phyloP scores from a whole-genome alignment of 139 green algal genomes.

The Volvox reticuliferus region DNA sequence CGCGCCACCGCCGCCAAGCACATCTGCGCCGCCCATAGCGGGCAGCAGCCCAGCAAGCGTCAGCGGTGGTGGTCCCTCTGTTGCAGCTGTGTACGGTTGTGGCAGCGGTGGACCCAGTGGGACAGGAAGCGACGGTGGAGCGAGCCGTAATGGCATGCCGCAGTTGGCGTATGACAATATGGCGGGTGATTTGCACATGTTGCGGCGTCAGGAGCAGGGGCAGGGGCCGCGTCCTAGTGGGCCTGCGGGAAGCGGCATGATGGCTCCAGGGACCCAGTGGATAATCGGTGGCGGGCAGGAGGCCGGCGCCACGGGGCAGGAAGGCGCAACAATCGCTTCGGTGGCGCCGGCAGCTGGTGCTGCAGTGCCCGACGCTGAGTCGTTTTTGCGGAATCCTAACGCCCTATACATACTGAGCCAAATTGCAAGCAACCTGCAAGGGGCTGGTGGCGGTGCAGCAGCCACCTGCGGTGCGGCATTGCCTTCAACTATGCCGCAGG shows the following conservation, averaged over 20 bases:
- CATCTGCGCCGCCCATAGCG: constrained; percentile 30
- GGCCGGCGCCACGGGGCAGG: too few relatives aligned
- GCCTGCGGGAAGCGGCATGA: not conserved
- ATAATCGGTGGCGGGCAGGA: not conserved
- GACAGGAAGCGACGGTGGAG: not conserved
- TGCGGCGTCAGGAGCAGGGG: constrained; percentile 18
- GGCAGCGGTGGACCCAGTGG: too few relatives aligned
- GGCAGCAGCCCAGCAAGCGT: constrained; percentile 7
- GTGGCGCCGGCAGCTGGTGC: not conserved
- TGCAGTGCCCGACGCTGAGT: not conserved
- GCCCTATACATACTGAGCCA: not conserved
- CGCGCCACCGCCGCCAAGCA: constrained; percentile 34
- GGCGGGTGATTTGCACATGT: constrained; percentile 15
- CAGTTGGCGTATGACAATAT: constrained; percentile 8
- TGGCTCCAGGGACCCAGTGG: not conserved
- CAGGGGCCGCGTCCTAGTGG: not conserved
- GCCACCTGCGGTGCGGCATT: not conserved
- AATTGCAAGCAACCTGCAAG: not conserved
- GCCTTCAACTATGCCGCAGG: not conserved
- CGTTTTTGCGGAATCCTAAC: constrained; percentile 4
- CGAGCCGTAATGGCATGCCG: not conserved
- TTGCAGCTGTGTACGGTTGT: not conserved
- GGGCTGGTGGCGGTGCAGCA: not conserved
- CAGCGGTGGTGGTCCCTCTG: not conserved
- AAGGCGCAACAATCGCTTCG: not conserved